Evolutionary conservation across 1,284 basidiomycete species (phyloP), one percentile per base, ranked within the genome.

Genomic region (Pterulicium gracile): DNA sequence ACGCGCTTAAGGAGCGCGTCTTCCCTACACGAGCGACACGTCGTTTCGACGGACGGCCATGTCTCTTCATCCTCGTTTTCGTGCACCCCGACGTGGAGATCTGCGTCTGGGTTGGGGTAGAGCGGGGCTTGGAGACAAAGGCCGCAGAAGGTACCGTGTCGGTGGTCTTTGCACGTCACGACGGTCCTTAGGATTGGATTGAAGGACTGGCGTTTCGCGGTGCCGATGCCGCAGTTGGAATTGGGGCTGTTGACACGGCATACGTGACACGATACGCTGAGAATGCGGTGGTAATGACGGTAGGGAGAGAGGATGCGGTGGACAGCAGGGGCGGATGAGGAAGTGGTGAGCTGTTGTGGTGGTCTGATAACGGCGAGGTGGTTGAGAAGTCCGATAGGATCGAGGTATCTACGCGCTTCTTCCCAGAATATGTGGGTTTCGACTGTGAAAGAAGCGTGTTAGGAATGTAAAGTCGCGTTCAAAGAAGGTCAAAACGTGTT

Each of bases 351-450:
- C 10, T 10, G n/a, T 32, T 7, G 10, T 32, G 27, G 27, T 10
- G 27, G 27, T 32, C n/a, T 32, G 27, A 32, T 32, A 7, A 65
- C 51, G 24, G 61, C 53, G 48, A 61, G 60, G 17, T 65, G 60
- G 17, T 58, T 59, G n/a, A 69, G 60, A 22, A 58, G 42, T 50
- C 71, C 69, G 23, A 62, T 55, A 5, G 72, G 73, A 54, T 75
- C 72, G 39, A 75, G 55, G 13, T 63, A 54, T 17, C 59, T 50
- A 42, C 66, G 66, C 0, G 72, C 73, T 49, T 71, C 67, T 52
- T 62, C 58, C 72, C 72, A 75, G 54, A 72, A 75, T 3, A 60
- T 52, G 54, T 75, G 73, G 3, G 60, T 58, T 57, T 74, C 71
- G 46, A 74, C 72, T 65, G 42, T 34, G 21, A 43, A 14, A 43